Evolutionary conservation across 441 rosid species (phyloP).

Genomic region (Pelargonium citronellum): DNA sequence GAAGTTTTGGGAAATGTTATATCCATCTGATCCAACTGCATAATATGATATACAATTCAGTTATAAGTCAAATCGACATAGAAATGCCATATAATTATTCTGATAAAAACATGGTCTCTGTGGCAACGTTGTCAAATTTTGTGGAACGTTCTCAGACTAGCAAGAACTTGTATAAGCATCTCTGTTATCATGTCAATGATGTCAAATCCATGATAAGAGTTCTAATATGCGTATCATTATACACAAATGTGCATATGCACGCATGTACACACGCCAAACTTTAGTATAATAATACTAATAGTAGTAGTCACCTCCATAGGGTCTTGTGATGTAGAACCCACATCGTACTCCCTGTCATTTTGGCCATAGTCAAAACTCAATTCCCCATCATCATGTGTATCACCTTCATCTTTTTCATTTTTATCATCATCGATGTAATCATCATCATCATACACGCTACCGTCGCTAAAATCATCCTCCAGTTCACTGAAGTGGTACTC

Average conservation of each 20-base stretch:
- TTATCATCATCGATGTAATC: conserved; percentile 39
- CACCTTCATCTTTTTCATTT: conserved; percentile 37
- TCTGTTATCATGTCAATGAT: not conserved
- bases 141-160: not conserved
- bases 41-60: conserved; percentile 19
- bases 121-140: not conserved
- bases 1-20: conserved; percentile 53
- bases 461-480: conserved; percentile 47
- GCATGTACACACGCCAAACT: not conserved
- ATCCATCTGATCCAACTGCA: conserved; percentile 66
- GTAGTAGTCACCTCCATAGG: conserved; percentile 57
- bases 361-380: conserved; percentile 72
- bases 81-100: not conserved
- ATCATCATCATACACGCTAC: conserved; percentile 32
- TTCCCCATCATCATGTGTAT: conserved; percentile 57
- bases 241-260: not conserved
- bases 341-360: conserved; percentile 41
- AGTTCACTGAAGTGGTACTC: conserved; percentile 60
- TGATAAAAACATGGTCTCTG: not conserved
- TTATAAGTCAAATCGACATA: conserved; percentile 6
- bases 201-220: not conserved
- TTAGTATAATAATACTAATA: not conserved
- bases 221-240: not conserved
- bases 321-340: conserved; percentile 34
- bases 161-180: not conserved